A percentile compares a stretch with the other conserved stretches of the same genome.
Evolutionary conservation across 345 rosid species (phyloP).

Genomic region (Salix purpurea): DNA sequence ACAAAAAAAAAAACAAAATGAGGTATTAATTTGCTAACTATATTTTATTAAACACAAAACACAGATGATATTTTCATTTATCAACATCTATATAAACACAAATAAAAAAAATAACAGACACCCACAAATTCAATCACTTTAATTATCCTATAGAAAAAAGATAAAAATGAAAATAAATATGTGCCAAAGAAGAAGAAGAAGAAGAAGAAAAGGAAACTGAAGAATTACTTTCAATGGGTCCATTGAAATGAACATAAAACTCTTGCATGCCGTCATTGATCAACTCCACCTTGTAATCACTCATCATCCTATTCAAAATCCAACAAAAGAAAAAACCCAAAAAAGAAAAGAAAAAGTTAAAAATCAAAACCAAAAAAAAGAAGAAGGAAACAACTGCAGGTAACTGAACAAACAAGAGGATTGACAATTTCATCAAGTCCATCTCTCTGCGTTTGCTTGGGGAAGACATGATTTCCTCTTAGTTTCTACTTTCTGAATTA

Average conservation of each 20-base stretch:
- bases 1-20: neutral
- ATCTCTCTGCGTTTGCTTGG: slow-evolving; percentile 76
- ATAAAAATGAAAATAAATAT: neutral
- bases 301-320: slow-evolving; percentile 58
- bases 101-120: neutral
- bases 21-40: neutral
- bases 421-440: slow-evolving; percentile 73
- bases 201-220: slow-evolving; percentile 2
- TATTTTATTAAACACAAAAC: neutral
- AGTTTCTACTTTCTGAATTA: neutral
- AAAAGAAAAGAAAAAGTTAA: neutral
- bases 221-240: slow-evolving; percentile 63
- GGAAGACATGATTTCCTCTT: slow-evolving; percentile 47
- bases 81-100: neutral
- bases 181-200: neutral
- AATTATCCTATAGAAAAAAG: neutral
- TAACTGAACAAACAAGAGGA: neutral
- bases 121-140: neutral
- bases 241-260: slow-evolving; percentile 59
- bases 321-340: neutral
- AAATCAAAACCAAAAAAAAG: neutral
- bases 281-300: slow-evolving; percentile 67
- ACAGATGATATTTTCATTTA: neutral
- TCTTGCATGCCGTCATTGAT: slow-evolving; percentile 60
- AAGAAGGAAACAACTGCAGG: neutral